Base-by-base conservation (phyloP, 2,329 filamentous ascomycete species). In the Eutypa lata region DNA sequence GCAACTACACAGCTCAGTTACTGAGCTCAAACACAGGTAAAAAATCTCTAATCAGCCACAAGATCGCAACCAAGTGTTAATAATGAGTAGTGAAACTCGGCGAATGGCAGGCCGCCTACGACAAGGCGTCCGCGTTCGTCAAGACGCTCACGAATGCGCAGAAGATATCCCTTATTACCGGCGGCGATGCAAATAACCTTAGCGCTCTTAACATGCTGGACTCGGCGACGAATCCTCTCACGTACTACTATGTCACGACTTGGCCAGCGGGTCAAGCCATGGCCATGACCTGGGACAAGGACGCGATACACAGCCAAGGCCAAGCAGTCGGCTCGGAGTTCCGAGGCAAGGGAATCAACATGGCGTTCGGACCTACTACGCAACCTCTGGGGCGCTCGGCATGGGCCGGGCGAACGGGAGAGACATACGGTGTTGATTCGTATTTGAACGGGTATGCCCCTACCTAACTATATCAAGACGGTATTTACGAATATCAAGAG, bases 131-230 rank as follows among this genome's bases (percentile, higher is more conserved):
- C 2, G 63, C 61, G 2, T 72, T 73, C 47, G 57, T 64, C 14
- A 60, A 60, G 6, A 70, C 72, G 1, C 46, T 75, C 7, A 49
- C 51, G 5, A 71, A 67, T 2, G 69, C 70, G 0, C 62, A 67
- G 37, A 63, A 67, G 16, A 65, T 68, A 6, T 66, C 73, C 35
- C 60, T 76, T 50, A 71, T 71, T 49, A 68, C 69, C 2, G 72
- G 72, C n/a, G 72, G 72, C 3, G 72, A 73, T 47, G 56, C 22
- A 18, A 58, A 57, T 21, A 61, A 58, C 51, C 57, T 61, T 44
- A 57, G 51, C 19, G 48, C 48, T 7, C 40, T 62, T 22, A 31
- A 45, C 18, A 55, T 54, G 37, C 48, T 59, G 26, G 60, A 62
- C 46, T 59, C 55, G 3, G 51, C 55, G 6, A 56, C 58, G 11